Evolutionary conservation across 768 basidiomycete species (phyloP), one percentile per base, ranked within the genome.

Genomic region (Tricholoma terreum): DNA sequence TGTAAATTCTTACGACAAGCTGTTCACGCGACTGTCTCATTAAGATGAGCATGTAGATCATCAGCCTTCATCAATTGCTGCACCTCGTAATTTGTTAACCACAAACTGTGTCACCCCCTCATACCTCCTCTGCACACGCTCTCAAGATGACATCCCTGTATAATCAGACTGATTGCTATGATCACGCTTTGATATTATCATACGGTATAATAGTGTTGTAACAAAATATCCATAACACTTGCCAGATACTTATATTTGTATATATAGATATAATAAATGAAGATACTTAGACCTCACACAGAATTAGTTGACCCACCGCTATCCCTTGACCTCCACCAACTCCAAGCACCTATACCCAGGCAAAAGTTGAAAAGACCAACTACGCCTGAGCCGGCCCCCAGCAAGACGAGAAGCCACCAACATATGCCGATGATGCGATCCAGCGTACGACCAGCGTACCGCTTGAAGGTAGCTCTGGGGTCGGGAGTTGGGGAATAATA

Each of bases 311-410:
- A 50, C 4, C 35, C 11, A 19, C 31, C 19, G 52, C 3, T 46
- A 43, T 59, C 57, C 53, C 49, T 69, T 19, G 69, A 65, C 58
- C 71, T 73, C 79, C 84, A 85, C 85, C 81, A 86, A 19, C 74
- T 78, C 82, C 83, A 88, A 15, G 84, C 79, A 3, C 83, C 80
- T 11, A 89, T 66, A 17, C 89, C 84, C n/a, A 91, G 65, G 46
- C 86, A 57, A 65, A 88, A 84, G 67, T 92, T 92, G 63, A 86
- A 84, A 31, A 89, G 60, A 0, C 91, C 92, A 56, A 92, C 67
- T n/a, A 76, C 65, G 1, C 80, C 76, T 17, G 87, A 87, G 21
- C 93, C 93, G 21, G 87, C 87, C 19, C 95, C 95, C 17, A 93
- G 68, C 35, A 90, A 56, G 19, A 85, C 79, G 60, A 95, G 70